Base-by-base conservation (phyloP, 768 basidiomycete species). In the Bullera alba region DNA sequence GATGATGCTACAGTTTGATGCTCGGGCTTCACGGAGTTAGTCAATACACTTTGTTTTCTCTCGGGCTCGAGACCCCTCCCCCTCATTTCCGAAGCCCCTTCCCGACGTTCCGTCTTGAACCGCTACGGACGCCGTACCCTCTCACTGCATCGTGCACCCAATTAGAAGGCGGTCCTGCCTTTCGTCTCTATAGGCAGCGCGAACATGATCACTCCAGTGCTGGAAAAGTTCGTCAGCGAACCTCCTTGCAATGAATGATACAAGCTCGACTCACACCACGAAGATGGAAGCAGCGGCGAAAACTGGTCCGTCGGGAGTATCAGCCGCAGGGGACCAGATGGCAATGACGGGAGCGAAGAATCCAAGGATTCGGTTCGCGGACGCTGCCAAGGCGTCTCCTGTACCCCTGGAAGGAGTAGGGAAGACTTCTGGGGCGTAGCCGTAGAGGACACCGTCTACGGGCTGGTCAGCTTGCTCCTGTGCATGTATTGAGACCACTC, bases 261-360 rank as follows among this genome's bases (percentile, higher is more conserved):
- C 10, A 26, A 43, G 19, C 19, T 21, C 25, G 8, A 50, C 48
- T 42, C 29, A 50, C 28, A 47, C 50, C 5, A 56, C 29, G 29
- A 51, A 42, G 39, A 56, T 51, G 3, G 50, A 15, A 1, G 55
- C 55, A 26, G 50, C 42, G 28, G 55, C 46, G 41, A 27, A 56
- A 25, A 56, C 55, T 3, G 55, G 55, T 43, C 50, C 55, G 22
- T 56, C 55, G 10, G 47, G 41, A 8, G 38, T 51, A 1, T 23
- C 37, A 7, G 10, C 19, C 12, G 42, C 50, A 23, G 67, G 10
- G 77, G 79, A 28, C 74, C 75, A 34, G 78, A 73, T 29, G 77
- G 73, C 86, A 55, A 86, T 84, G 49, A 87, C 76, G 0, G 85
- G 53, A 53, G 84, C 84, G 56, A 85, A 75, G 45, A 86, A 77